Evolutionary conservation across 192 early-diverging fungal genomes (phyloP).

Genomic region (Lobosporangium transversale): DNA sequence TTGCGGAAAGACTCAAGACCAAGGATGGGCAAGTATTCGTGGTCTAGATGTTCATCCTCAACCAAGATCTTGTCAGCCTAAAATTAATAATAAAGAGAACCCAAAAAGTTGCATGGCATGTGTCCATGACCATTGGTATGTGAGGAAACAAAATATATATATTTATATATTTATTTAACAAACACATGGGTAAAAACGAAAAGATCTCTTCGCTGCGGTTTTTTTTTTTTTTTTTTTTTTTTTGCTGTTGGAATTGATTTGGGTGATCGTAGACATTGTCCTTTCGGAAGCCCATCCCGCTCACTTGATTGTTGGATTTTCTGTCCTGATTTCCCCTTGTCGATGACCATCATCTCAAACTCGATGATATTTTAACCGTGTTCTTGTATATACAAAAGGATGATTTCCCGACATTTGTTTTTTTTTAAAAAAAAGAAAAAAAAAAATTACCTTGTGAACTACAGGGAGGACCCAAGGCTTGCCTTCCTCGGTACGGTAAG

Average conservation of each 20-base stretch:
- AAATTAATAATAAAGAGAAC: constrained; percentile 1
- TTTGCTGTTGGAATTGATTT: no score
- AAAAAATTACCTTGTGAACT: constrained; percentile 87
- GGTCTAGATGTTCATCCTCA: constrained; percentile 76
- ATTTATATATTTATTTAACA: background rate
- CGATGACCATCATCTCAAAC: no score
- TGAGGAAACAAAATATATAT: background rate
- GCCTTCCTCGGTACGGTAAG: constrained; percentile 90
- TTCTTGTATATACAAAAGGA: no score
- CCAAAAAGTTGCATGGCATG: background rate
- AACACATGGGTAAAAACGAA: background rate
- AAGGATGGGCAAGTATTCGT: constrained; percentile 95
- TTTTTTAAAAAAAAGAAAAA: no score
- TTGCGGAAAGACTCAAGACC: constrained; percentile 82
- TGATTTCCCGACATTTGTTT: no score
- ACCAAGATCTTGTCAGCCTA: constrained; percentile 83
- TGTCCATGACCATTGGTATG: background rate
- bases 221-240: no score
- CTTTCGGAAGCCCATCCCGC: no score
- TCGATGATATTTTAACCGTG: no score
- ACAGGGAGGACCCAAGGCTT: constrained; percentile 97
- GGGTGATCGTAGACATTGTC: no score
- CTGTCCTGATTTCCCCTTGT: no score
- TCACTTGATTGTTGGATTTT: no score
- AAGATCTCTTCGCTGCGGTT: background rate